Conservation (phyloP, 148 eudicot species). For the Fagopyrum homotropicum region DNA sequence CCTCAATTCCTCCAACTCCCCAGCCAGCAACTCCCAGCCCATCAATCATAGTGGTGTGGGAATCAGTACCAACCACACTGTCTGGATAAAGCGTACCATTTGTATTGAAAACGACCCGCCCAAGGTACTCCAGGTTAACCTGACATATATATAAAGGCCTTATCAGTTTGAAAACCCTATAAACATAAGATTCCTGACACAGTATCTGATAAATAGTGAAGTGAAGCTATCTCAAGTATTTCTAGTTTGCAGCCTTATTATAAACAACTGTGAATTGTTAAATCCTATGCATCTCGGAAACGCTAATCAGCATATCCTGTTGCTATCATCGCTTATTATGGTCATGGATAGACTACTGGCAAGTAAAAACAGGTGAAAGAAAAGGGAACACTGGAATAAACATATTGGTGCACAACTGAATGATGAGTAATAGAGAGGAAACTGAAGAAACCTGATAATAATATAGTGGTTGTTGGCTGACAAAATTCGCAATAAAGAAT, state of each 20-base stretch:
- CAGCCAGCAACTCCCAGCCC: conserved; percentile 93
- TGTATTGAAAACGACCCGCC: conserved; percentile 83
- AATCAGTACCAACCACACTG: conserved; percentile 96
- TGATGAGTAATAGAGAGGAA: not conserved
- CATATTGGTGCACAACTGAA: not conserved
- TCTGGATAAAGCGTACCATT: conserved; percentile 73
- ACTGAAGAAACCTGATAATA: not conserved
- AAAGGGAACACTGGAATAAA: not conserved
- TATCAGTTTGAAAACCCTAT: no score
- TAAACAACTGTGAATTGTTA: no score
- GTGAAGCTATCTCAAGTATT: no score
- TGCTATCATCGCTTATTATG: no score
- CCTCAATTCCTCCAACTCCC: conserved; percentile 96
- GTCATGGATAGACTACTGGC: not conserved
- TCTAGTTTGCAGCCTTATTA: no score
- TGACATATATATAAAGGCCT: conserved; percentile 14
- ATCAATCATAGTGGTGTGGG: conserved; percentile 92
- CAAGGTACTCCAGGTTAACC: conserved; percentile 93
- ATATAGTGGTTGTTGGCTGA: no score
- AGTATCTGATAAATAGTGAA: no score
- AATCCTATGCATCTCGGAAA: no score
- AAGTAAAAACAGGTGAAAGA: not conserved
- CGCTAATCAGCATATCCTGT: no score
- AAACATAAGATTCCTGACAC: no score
- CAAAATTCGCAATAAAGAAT: no score